phyloP scores from a whole-genome alignment of 495 filamentous ascomycete species.

The Penicillium angulare region DNA sequence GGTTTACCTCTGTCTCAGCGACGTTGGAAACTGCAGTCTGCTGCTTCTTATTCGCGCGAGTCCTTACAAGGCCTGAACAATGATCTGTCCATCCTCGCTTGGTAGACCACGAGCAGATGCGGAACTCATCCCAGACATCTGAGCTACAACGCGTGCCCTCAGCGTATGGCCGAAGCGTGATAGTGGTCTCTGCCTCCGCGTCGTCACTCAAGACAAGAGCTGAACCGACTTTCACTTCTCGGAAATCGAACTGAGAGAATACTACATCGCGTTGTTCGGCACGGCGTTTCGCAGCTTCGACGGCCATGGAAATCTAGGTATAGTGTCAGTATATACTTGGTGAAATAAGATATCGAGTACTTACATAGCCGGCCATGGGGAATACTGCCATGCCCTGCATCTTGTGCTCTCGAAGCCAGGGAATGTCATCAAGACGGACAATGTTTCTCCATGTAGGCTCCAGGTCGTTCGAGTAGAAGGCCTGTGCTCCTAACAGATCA shows the following conservation, averaged over 20 bases:
- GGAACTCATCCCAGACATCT: constrained; percentile 39
- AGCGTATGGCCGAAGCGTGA: constrained; percentile 38
- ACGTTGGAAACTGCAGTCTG: constrained; percentile 15
- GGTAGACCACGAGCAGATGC: constrained; percentile 29
- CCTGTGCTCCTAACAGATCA: constrained; percentile 51
- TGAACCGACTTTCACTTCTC: constrained; percentile 39
- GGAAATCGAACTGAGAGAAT: constrained; percentile 29
- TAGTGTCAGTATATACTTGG: not conserved
- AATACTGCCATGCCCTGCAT: constrained; percentile 47
- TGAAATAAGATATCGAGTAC: not conserved
- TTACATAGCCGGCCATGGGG: constrained; percentile 47
- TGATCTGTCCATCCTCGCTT: constrained; percentile 36
- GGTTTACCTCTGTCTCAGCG: constrained; percentile 9
- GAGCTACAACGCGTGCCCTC: constrained; percentile 37
- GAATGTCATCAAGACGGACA: constrained; percentile 42
- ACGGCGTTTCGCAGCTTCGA: constrained; percentile 41
- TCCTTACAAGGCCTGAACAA: constrained; percentile 29
- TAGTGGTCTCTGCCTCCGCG: constrained; percentile 38
- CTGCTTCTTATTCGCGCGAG: constrained; percentile 14
- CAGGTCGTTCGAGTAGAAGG: constrained; percentile 28
- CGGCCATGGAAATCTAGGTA: constrained; percentile 42
- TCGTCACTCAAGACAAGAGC: constrained; percentile 43
- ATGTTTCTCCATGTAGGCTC: constrained; percentile 47
- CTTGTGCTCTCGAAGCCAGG: constrained; percentile 53
- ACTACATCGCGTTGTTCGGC: constrained; percentile 12